Conservation (phyloP, 1,139 yeast species). For the Nematodospora anomalae region DNA sequence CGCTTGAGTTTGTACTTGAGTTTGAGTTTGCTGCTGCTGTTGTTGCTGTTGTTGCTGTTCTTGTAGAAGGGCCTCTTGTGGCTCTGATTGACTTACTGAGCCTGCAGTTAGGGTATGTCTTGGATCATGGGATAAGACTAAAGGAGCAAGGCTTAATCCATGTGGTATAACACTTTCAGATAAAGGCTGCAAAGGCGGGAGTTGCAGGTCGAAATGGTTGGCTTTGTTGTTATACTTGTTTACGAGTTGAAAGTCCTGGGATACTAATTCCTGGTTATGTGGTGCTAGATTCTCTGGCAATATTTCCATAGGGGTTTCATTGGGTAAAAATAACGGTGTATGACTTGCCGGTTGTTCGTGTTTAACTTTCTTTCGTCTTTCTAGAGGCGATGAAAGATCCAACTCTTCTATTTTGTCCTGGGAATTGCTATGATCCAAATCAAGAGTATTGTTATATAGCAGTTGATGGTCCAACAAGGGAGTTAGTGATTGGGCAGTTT, state of each 20-base stretch:
- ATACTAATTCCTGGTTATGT: slow-evolving; percentile 9
- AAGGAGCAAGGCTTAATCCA: slow-evolving; percentile 14
- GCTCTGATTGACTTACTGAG: slow-evolving; percentile 11
- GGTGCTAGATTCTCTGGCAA: background rate
- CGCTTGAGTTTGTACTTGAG: slow-evolving; percentile 4
- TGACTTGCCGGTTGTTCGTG: slow-evolving; percentile 12
- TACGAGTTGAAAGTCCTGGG: slow-evolving; percentile 14
- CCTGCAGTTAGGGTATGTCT: slow-evolving; percentile 11
- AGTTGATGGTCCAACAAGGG: slow-evolving; percentile 16
- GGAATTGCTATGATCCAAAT: slow-evolving; percentile 1
- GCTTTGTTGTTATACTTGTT: slow-evolving; percentile 6
- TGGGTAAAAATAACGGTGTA: slow-evolving; percentile 12
- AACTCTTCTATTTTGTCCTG: slow-evolving; percentile 9
- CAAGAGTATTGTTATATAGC: slow-evolving; percentile 8
- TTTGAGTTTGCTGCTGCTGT: slow-evolving; percentile 3
- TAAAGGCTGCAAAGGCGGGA: slow-evolving; percentile 38
- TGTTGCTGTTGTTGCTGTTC: slow-evolving; percentile 9
- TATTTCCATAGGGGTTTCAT: slow-evolving; percentile 4
- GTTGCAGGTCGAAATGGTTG: slow-evolving; percentile 14
- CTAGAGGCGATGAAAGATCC: slow-evolving; percentile 8
- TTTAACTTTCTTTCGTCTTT: slow-evolving; percentile 2
- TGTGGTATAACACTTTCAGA: slow-evolving; percentile 37
- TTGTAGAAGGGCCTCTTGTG: too few relatives aligned
- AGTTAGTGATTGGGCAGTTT: slow-evolving; percentile 13
- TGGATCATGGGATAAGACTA: slow-evolving; percentile 12